phyloP scores from a whole-genome alignment of 768 basidiomycete genomes.

The Boletellus emodensis region DNA sequence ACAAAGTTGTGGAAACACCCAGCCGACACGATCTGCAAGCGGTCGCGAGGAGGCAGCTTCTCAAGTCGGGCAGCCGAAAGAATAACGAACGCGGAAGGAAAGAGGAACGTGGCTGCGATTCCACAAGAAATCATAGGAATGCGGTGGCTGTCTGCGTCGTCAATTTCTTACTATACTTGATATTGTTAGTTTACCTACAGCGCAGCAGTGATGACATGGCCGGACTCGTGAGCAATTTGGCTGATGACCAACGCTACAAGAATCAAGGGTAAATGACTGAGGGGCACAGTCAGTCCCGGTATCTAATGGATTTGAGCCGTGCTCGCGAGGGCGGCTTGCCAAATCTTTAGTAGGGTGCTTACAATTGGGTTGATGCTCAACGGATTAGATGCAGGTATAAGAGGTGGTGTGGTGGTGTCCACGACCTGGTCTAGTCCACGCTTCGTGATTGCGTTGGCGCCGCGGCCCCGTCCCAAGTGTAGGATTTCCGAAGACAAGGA shows the following conservation, averaged over 20 bases:
- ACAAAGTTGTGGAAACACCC: slow-evolving; percentile 79
- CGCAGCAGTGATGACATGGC: slow-evolving; percentile 75
- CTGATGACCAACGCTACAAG: slow-evolving; percentile 55
- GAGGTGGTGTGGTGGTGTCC: neutral
- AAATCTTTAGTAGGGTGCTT: slow-evolving; percentile 10
- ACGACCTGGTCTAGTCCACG: slow-evolving; percentile 10
- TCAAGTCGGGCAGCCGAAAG: slow-evolving; percentile 45
- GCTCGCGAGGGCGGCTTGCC: neutral
- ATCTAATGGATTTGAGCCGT: slow-evolving; percentile 44
- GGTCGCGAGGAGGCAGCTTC: slow-evolving; percentile 37
- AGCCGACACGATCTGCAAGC: slow-evolving; percentile 62
- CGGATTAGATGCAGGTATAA: neutral
- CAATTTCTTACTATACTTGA: neutral
- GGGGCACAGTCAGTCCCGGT: slow-evolving; percentile 77
- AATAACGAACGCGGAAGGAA: slow-evolving; percentile 75
- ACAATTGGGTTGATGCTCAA: slow-evolving; percentile 30
- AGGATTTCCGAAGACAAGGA: slow-evolving; percentile 19
- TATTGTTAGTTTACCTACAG: slow-evolving; percentile 43
- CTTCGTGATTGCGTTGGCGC: slow-evolving; percentile 9
- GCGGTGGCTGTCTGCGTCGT: slow-evolving; percentile 46
- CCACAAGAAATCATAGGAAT: slow-evolving; percentile 62
- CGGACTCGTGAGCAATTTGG: slow-evolving; percentile 76
- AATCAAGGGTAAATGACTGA: slow-evolving; percentile 66
- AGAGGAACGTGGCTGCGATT: slow-evolving; percentile 51
- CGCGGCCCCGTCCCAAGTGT: neutral